These are phyloP conservation scores for Colletotrichum lentis DNA, from an alignment of 2,329 filamentous ascomycete species.

Conservation along the genomic window DNA sequence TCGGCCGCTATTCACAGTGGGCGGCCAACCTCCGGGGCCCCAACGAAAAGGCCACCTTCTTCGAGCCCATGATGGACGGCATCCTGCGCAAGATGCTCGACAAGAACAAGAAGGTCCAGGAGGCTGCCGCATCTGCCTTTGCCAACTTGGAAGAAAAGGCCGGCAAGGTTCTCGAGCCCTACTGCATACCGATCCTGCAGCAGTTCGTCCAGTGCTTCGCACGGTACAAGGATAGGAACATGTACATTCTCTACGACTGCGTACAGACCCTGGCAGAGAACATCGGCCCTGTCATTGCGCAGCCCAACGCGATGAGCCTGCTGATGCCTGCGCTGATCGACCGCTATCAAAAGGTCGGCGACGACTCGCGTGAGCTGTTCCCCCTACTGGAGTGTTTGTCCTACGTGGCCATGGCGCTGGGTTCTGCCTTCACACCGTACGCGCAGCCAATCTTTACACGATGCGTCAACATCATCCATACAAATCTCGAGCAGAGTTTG, in stretches of 20 bases:
- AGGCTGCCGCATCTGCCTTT: slow-evolving; percentile 94
- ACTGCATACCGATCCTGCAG: slow-evolving; percentile 86
- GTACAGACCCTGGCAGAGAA: slow-evolving; percentile 96
- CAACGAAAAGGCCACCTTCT: slow-evolving; percentile 76
- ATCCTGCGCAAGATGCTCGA: slow-evolving; percentile 95
- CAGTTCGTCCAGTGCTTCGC: slow-evolving; percentile 93
- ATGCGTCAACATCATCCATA: slow-evolving; percentile 90
- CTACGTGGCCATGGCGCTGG: slow-evolving; percentile 88
- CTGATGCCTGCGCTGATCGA: slow-evolving; percentile 93
- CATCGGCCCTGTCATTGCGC: slow-evolving; percentile 82
- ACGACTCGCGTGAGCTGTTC: slow-evolving; percentile 92
- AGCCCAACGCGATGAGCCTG: slow-evolving; percentile 79
- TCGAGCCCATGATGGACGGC: slow-evolving; percentile 96
- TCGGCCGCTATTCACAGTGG: slow-evolving; percentile 93
- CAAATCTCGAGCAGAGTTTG: slow-evolving; percentile 84
- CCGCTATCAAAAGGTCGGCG: slow-evolving; percentile 84
- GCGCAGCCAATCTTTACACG: slow-evolving; percentile 85
- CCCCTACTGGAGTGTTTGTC: slow-evolving; percentile 95
- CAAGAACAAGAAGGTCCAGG: slow-evolving; percentile 96
- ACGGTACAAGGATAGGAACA: slow-evolving; percentile 98
- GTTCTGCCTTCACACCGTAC: slow-evolving; percentile 82
- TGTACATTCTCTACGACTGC: slow-evolving; percentile 98
- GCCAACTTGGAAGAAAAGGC: slow-evolving; percentile 96
- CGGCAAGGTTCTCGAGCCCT: slow-evolving; percentile 79
- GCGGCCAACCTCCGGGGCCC: slow-evolving; percentile 77